Conservation (phyloP, 2,329 filamentous ascomycete genomes). For the Fusarium sp. region DNA sequence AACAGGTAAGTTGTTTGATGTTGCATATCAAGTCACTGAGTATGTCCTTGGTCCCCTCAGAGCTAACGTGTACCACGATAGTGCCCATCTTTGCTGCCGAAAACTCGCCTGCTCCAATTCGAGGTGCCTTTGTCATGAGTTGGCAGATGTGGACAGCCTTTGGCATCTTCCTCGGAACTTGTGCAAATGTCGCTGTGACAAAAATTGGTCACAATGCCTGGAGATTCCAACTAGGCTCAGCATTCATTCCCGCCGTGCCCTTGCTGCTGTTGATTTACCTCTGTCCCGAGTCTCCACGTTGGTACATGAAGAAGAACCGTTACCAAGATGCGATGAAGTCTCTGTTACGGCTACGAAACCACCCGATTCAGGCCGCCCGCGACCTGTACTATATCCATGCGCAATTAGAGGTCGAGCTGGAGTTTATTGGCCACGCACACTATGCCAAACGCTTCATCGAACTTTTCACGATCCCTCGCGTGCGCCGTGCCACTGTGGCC, state of each 20-base stretch:
- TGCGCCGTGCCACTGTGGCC: slow-evolving; percentile 81
- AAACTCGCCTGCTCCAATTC: slow-evolving; percentile 77
- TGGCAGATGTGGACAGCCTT: slow-evolving; percentile 81
- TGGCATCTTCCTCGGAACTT: slow-evolving; percentile 74
- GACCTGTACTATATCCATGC: slow-evolving; percentile 77
- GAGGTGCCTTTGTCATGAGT: slow-evolving; percentile 85
- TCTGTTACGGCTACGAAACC: slow-evolving; percentile 66
- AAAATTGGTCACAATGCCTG: slow-evolving; percentile 62
- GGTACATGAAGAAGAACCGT: slow-evolving; percentile 76
- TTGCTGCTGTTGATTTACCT: slow-evolving; percentile 72
- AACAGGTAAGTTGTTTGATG: slow-evolving; percentile 58
- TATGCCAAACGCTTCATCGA: slow-evolving; percentile 75
- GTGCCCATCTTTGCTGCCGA: slow-evolving; percentile 85
- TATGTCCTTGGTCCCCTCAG: neutral
- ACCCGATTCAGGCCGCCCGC: slow-evolving; percentile 70
- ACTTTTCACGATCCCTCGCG: slow-evolving; percentile 77
- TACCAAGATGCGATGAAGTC: slow-evolving; percentile 73
- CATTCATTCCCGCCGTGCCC: slow-evolving; percentile 73
- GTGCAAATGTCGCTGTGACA: slow-evolving; percentile 68
- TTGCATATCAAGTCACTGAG: neutral
- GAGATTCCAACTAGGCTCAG: slow-evolving; percentile 76
- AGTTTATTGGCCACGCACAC: slow-evolving; percentile 66
- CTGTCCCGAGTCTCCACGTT: slow-evolving; percentile 77
- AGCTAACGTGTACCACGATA: slow-evolving; percentile 56
- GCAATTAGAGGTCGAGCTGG: slow-evolving; percentile 73